Percentiles rank a stretch among this genome's conserved stretches.
Conservation (phyloP, 106 monocot genomes). For the Dendrobium catenatum region DNA sequence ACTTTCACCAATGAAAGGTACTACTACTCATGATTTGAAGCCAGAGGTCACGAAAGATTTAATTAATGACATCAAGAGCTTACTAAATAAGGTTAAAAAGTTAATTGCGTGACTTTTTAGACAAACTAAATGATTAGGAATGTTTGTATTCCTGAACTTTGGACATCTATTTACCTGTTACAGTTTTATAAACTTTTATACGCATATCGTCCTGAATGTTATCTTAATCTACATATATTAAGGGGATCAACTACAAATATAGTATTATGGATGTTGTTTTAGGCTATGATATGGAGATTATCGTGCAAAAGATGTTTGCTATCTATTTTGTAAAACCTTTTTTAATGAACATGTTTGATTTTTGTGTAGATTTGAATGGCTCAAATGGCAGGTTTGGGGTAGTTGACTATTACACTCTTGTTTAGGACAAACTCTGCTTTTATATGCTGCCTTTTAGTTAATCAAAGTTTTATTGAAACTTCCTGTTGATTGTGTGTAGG, state of each 20-base stretch:
- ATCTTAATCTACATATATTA: neutral
- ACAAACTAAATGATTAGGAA: neutral
- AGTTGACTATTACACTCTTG: too few relatives aligned
- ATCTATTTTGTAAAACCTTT: neutral
- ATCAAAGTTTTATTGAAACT: too few relatives aligned
- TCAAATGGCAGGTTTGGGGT: too few relatives aligned
- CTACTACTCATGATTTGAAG: neutral
- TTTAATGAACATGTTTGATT: neutral
- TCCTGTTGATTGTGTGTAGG: neutral
- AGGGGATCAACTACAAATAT: neutral
- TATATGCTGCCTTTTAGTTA: neutral
- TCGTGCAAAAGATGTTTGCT: neutral
- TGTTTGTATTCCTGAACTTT: neutral
- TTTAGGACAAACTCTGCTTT: too few relatives aligned
- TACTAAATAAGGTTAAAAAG: constrained; percentile 7
- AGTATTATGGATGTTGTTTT: neutral
- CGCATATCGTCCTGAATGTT: neutral
- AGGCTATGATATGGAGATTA: neutral
- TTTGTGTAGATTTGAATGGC: too few relatives aligned
- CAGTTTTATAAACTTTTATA: neutral
- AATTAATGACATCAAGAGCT: constrained; percentile 6
- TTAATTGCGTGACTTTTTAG: neutral
- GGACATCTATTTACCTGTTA: neutral
- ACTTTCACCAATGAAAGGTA: neutral
- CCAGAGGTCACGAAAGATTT: neutral